Percentiles rank a stretch among this genome's conserved stretches.
Conservation (phyloP, 2,329 filamentous ascomycete species). For the Fonsecaea pugnacius region DNA sequence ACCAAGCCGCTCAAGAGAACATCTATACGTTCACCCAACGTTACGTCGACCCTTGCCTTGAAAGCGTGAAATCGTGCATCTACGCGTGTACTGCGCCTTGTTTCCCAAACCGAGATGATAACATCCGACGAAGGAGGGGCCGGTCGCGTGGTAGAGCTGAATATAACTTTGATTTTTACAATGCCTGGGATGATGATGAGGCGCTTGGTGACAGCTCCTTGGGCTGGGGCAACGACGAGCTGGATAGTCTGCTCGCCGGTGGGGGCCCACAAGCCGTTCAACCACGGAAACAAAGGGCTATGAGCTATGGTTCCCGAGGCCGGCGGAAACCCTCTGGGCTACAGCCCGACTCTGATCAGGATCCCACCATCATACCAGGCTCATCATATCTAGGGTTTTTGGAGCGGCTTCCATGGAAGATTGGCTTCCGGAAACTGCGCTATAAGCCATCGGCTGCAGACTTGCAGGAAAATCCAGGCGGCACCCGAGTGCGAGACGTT, state of each 20-base stretch:
- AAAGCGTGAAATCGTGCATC: slow-evolving; percentile 67
- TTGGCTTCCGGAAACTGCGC: slow-evolving; percentile 75
- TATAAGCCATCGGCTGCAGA: slow-evolving; percentile 92
- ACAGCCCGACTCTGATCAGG: slow-evolving; percentile 64
- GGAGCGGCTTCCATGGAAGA: slow-evolving; percentile 79
- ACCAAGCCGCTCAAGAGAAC: slow-evolving; percentile 86
- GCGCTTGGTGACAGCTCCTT: slow-evolving; percentile 57
- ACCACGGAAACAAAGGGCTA: slow-evolving; percentile 74
- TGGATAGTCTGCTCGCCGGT: slow-evolving; percentile 79
- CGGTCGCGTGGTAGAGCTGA: slow-evolving; percentile 68
- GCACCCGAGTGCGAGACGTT: slow-evolving; percentile 48
- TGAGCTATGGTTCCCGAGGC: slow-evolving; percentile 83
- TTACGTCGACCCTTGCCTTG: slow-evolving; percentile 82
- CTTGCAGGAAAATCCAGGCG: slow-evolving; percentile 80
- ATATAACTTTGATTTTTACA: slow-evolving; percentile 94
- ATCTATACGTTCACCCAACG: slow-evolving; percentile 87
- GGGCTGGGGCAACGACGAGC: slow-evolving; percentile 81
- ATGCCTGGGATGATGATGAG: slow-evolving; percentile 83
- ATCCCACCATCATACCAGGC: slow-evolving; percentile 87
- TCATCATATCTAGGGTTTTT: slow-evolving; percentile 85
- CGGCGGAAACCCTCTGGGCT: slow-evolving; percentile 48
- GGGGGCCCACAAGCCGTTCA: slow-evolving; percentile 57
- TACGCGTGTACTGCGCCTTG: slow-evolving; percentile 71
- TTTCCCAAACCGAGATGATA: slow-evolving; percentile 72
- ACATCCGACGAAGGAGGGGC: slow-evolving; percentile 71